Evolutionary conservation across 106 monocot species (phyloP), one percentile per base, ranked within the genome.

Genomic region (Hemerocallis citrina): DNA sequence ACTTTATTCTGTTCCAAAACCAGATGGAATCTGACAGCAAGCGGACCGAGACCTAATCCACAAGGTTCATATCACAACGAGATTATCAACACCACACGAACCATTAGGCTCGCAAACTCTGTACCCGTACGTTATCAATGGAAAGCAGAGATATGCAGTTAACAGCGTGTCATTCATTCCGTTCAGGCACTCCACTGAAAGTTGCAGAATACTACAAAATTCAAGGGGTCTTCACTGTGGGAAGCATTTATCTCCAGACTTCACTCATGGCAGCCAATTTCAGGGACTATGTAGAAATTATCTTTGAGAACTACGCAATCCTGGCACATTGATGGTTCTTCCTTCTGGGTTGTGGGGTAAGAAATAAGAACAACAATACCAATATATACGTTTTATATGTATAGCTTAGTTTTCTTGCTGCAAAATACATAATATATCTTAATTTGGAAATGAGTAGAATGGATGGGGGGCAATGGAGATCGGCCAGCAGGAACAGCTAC

Each of bases 21-120:
- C n/a, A n/a, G n/a, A n/a, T n/a, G n/a, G n/a, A n/a, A n/a, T n/a
- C n/a, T n/a, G n/a, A n/a, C n/a, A n/a, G n/a, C n/a, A n/a, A n/a
- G n/a, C n/a, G n/a, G n/a, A n/a, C n/a, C n/a, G n/a, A n/a, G n/a
- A n/a, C n/a, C n/a, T n/a, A n/a, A n/a, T n/a, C n/a, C n/a, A 3
- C 85, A 85, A 45, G 85, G 85, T 15, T 79, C 79, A 35, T 85
- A 85, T 49, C 85, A 85, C 58, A 79, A 85, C 40, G 85, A 79
- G 37, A 28, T 85, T 59, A 57, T 85, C 42, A 85, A 72, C 44
- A 72, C 85, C 5, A 51, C 62, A 0, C 56, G 79, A 17, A 85
- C 85, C 5, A 85, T 85, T 13, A 65, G 75, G 59, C 79, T 85
- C 19, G 82, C 79, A 10, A 88, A 83, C 41, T 88, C 88, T 35